Conservation (phyloP, 208 protist genomes). For the Willaertia magna region DNA sequence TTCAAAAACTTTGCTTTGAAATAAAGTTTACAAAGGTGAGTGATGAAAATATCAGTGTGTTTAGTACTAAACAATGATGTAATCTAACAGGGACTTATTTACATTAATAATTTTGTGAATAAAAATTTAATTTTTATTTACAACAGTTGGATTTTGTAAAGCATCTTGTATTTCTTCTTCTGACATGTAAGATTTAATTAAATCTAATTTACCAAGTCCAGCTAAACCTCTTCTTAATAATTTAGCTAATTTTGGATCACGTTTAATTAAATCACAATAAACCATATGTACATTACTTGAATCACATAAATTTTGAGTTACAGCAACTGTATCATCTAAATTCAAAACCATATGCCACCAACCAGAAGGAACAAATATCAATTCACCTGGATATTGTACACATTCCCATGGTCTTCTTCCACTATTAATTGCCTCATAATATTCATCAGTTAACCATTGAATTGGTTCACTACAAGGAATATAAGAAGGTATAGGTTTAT, state of each 20-base stretch:
- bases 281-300: background rate
- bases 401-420: background rate
- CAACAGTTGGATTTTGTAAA: too few relatives aligned
- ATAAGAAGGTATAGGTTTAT: background rate
- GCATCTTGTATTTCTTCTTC: background rate
- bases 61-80: too few relatives aligned
- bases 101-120: too few relatives aligned
- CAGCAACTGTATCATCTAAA: background rate
- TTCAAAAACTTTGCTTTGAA: too few relatives aligned
- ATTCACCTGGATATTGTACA: background rate
- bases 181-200: background rate
- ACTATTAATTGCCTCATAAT: background rate
- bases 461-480: background rate
- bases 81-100: too few relatives aligned
- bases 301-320: background rate
- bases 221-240: background rate
- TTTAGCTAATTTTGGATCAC: background rate
- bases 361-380: background rate
- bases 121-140: too few relatives aligned
- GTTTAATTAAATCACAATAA: background rate
- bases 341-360: constrained; percentile 15
- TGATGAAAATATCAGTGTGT: too few relatives aligned
- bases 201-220: background rate
- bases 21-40: too few relatives aligned
- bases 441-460: background rate